phyloP scores from a whole-genome alignment of 306 rosid genomes.

The Prunus mongolica region DNA sequence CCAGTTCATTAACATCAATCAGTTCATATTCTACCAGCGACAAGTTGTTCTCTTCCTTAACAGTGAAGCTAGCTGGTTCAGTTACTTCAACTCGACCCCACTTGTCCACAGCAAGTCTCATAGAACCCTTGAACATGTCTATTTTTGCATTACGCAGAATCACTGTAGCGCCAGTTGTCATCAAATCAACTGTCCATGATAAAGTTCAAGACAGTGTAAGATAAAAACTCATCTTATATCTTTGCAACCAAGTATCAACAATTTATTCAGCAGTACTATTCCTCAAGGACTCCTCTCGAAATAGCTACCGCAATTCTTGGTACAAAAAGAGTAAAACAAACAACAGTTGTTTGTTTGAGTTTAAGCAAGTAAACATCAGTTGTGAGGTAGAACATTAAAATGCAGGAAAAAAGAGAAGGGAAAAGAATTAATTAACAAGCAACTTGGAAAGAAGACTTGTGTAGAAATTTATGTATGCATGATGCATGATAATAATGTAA shows the following conservation, averaged over 20 bases:
- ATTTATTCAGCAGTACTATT: no score
- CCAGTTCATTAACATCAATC: not conserved
- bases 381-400: no score
- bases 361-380: no score
- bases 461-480: no score
- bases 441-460: no score
- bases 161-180: not conserved
- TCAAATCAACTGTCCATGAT: constrained; percentile 5
- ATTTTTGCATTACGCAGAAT: constrained; percentile 14
- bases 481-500: no score
- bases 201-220: not conserved
- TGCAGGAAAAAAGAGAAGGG: no score
- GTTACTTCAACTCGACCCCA: constrained; percentile 16
- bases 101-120: constrained; percentile 17
- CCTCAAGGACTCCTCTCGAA: no score
- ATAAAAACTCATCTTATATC: not conserved
- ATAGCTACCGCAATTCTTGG: no score
- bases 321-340: not conserved
- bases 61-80: constrained; percentile 7
- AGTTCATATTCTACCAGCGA: constrained; percentile 2
- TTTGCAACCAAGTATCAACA: not conserved
- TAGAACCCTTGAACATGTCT: constrained; percentile 19
- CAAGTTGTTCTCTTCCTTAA: constrained; percentile 10
- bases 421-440: no score
- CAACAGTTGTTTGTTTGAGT: no score